Percentiles rank a stretch among this genome's conserved stretches.
Conservation (phyloP, 2,329 filamentous ascomycete genomes). For the Pseudogymnoascus verrucosus region DNA sequence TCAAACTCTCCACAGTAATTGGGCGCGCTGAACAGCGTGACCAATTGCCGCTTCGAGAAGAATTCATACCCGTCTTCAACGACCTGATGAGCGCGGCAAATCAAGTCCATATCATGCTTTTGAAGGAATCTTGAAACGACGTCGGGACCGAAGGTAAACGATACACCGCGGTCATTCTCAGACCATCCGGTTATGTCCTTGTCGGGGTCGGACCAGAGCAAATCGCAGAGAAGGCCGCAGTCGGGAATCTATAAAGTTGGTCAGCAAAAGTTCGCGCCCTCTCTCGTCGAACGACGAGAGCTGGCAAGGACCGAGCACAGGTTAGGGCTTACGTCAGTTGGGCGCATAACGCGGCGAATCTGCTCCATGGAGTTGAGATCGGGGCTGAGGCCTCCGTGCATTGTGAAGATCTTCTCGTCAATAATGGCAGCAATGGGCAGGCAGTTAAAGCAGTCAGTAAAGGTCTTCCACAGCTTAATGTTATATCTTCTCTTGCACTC, state of each 20-base stretch:
- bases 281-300: constrained; percentile 22
- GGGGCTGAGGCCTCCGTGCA: constrained; percentile 96
- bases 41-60: constrained; percentile 96
- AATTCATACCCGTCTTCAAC: constrained; percentile 99
- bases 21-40: constrained; percentile 94
- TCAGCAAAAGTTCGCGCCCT: constrained; percentile 28
- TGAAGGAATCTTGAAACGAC: constrained; percentile 95
- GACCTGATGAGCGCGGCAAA: constrained; percentile 96
- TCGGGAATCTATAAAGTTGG: constrained; percentile 70
- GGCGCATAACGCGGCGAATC: constrained; percentile 96
- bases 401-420: constrained; percentile 99
- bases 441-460: constrained; percentile 99
- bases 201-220: constrained; percentile 97
- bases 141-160: constrained; percentile 96
- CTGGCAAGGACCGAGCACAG: constrained; percentile 19
- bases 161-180: constrained; percentile 97
- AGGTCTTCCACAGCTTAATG: constrained; percentile 99
- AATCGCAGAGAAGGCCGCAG: constrained; percentile 92
- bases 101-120: constrained; percentile 99
- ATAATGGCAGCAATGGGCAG: constrained; percentile 97
- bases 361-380: constrained; percentile 99
- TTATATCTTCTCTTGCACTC: constrained; percentile 99
- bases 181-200: constrained; percentile 99
- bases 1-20: constrained; percentile 99
- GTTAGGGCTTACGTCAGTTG: constrained; percentile 76